Percentiles rank a stretch among this genome's conserved stretches.
Conservation (phyloP, 2,329 filamentous ascomycete species). For the Graphilbum fragrans region DNA sequence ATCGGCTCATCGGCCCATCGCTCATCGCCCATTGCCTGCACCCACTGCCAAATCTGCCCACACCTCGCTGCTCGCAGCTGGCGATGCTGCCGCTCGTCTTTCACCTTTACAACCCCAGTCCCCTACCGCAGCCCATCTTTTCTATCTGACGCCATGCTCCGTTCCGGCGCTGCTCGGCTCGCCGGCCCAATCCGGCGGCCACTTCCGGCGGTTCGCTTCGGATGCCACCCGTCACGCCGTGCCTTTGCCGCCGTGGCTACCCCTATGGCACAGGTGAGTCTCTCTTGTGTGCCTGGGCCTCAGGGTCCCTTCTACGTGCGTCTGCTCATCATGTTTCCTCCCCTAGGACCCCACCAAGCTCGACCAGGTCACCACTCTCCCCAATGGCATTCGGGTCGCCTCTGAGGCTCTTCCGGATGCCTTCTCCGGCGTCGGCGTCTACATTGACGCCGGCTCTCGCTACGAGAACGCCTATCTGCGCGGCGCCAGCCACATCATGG, state of each 20-base stretch:
- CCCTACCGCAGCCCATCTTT: neutral
- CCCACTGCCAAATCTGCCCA: too few species aligned
- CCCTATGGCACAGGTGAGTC: too few species aligned
- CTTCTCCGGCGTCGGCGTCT: slow-evolving; percentile 90
- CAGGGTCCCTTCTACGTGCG: neutral
- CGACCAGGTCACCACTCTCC: slow-evolving; percentile 74
- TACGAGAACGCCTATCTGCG: slow-evolving; percentile 80
- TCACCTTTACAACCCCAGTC: neutral
- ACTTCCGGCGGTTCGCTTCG: too few species aligned
- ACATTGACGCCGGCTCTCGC: slow-evolving; percentile 87
- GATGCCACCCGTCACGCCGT: neutral
- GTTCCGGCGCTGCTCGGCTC: neutral
- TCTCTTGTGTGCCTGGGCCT: too few species aligned
- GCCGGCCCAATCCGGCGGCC: neutral
- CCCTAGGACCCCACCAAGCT: slow-evolving; percentile 70
- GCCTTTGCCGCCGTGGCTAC: neutral
- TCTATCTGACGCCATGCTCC: neutral
- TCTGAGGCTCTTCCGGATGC: slow-evolving; percentile 90
- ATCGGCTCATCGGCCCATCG: too few species aligned
- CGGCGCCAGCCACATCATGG: slow-evolving; percentile 92
- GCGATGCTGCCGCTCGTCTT: too few species aligned
- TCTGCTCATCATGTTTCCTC: neutral
- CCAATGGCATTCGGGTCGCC: slow-evolving; percentile 88
- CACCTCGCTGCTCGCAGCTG: too few species aligned
- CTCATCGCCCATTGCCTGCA: too few species aligned